A percentile compares a stretch with the other conserved stretches of the same genome.
phyloP scores from a whole-genome alignment of 176 grass and related monocot species.

The Rhynchospora pubera region DNA sequence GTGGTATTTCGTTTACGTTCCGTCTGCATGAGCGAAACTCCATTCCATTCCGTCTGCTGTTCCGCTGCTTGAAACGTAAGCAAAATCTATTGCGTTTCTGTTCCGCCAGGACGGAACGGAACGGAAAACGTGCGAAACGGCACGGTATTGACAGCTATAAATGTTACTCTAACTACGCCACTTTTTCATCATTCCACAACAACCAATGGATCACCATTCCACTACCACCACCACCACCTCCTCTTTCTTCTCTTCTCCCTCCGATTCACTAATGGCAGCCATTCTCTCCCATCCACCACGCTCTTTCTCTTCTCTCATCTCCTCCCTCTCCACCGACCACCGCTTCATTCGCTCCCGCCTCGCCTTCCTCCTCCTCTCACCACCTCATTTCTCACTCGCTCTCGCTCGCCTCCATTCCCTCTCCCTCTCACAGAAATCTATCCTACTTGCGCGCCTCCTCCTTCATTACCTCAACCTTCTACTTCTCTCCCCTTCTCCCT shows the following conservation, averaged over 20 bases:
- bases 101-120: too few species aligned
- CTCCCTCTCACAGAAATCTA: constrained; percentile 48
- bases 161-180: not conserved
- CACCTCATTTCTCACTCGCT: constrained; percentile 53
- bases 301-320: constrained; percentile 35
- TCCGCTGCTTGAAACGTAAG: too few species aligned
- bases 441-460: constrained; percentile 65
- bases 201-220: constrained; percentile 9
- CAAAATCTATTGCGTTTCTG: too few species aligned
- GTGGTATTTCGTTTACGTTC: too few species aligned
- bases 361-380: constrained; percentile 73
- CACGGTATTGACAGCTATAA: too few species aligned
- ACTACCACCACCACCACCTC: not conserved
- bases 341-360: constrained; percentile 57
- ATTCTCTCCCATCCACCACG: constrained; percentile 34
- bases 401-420: constrained; percentile 55
- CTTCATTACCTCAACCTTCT: constrained; percentile 62
- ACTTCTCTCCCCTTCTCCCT: constrained; percentile 29
- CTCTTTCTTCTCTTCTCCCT: constrained; percentile 26
- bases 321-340: constrained; percentile 34
- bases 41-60: too few species aligned
- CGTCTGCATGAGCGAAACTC: too few species aligned
- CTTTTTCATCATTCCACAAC: not conserved
- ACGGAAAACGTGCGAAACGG: too few species aligned
- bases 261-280: constrained; percentile 52